Base-by-base conservation (phyloP, 176 grass and related monocot genomes). In the Oryza rufipogon region DNA sequence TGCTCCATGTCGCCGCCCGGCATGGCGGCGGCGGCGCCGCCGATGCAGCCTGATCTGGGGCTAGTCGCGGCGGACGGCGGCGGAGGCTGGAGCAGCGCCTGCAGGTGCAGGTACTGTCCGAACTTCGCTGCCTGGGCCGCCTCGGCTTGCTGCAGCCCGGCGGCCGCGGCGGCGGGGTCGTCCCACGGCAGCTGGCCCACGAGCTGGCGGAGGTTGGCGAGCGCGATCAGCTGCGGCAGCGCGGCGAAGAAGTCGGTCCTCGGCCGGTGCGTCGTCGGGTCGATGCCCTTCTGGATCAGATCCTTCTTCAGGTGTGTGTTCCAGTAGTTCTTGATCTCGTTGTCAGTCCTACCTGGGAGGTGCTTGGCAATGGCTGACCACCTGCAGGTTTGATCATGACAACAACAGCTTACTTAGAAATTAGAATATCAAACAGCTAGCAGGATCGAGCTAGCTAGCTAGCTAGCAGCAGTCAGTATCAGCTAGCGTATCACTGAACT, bases 251-350 rank as follows among this genome's bases (percentile, higher is more conserved):
- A 90, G 83, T 98, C 91, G 1, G 96, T 98, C 49, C 96, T 89
- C 28, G 93, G 96, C 7, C 77, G 85, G 87, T 98, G 96, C 6
- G 96, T 98, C 93, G 95, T 98, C 4, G 96, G 96, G 87, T 98
- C 96, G 39, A 98, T 90, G 33, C 96, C 96, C 96, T 95, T 98
- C 77, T 95, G 96, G 81, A 98, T 98, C 19, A 98, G 78, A 74
- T 98, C 95, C 86, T 98, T 98, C 91, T 95, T 98, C 58, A 98
- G 93, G 85, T 95, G 93, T 0, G 96, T 98, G 87, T 98, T 98
- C 96, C 96, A 98, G 87, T 92, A 98, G 41, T 98, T 98, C 91
- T 98, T 98, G 89, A 98, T 98, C 83, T 98, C 96, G 1, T 98
- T 98, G 85, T 98, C 96, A 0, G 96, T 98, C 19, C 96, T 75